Base-by-base conservation (phyloP, 139 green algal genomes). In the Micractinium conductrix region DNA sequence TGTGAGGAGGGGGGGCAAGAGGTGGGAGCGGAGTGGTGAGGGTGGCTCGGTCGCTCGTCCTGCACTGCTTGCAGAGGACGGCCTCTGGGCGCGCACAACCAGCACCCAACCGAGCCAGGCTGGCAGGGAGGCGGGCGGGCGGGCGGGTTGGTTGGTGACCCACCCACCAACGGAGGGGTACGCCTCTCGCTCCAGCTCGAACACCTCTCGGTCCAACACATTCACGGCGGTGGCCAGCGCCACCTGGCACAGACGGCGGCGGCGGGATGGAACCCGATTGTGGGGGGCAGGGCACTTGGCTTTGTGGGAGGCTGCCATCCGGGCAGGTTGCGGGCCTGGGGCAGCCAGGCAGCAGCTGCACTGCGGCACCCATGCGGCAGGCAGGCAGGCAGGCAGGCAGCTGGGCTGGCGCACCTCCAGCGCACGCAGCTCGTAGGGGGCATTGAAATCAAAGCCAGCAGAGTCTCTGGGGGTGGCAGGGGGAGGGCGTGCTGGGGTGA, bases 401-500 rank as follows among this genome's bases (percentile, higher is more conserved):
- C n/a, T n/a, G n/a, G n/a, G 16, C 10, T 58, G 8, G 19, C 12
- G 85, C 50, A 75, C 78, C 74, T 92, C 89, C 75, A 92, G 79
- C 2, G 89, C 89, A 55, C 89, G 58, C 68, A 92, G 85, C 84
- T 92, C 89, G 38, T 90, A 92, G 14, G 87, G 87, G 35, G 78
- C 72, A 44, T 62, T 33, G 72, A 58, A 45, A 43, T 86, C 72
- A 53, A 75, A 78, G 48, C 37, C 38, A 7, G 38, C 22, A 2
- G 37, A 58, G 35, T 55, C 33, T 40, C 40, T 68, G 65, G 0
- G 24, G 21, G 5, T 1, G 8, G 14, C 26, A n/a, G 14, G 45
- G 37, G 73, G 8, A 33, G 9, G 14, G 24, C 38, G 14, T 16
- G 2, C 10, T n/a, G n/a, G n/a, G n/a, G n/a, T n/a, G 14, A 38